Conservation (phyloP, 495 filamentous ascomycete species). For the Penicillium angulare region DNA sequence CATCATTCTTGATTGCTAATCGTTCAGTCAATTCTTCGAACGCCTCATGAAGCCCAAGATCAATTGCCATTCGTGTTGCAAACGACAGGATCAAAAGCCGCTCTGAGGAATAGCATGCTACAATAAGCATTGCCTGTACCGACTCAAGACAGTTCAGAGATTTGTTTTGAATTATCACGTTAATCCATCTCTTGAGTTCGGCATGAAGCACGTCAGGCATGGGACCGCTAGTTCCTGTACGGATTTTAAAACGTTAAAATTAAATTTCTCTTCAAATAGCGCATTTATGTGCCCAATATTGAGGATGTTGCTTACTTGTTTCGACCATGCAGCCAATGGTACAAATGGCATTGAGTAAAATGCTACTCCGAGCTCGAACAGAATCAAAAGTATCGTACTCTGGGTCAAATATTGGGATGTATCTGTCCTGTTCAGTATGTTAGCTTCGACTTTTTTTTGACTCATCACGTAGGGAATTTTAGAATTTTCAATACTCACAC, state of each 20-base stretch:
- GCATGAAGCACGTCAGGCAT: slow-evolving; percentile 38
- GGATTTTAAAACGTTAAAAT: background rate
- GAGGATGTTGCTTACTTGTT: slow-evolving; percentile 18
- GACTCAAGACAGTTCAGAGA: slow-evolving; percentile 39
- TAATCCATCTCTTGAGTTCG: slow-evolving; percentile 45
- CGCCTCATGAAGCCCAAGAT: slow-evolving; percentile 40
- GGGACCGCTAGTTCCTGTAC: slow-evolving; percentile 29
- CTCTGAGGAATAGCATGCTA: slow-evolving; percentile 49
- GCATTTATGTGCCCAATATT: no score
- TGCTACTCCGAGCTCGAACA: slow-evolving; percentile 39
- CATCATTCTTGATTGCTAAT: slow-evolving; percentile 27
- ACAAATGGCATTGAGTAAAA: slow-evolving; percentile 49
- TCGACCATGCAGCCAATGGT: slow-evolving; percentile 47
- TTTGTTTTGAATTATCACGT: slow-evolving; percentile 43
- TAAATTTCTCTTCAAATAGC: background rate
- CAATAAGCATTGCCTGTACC: slow-evolving; percentile 48
- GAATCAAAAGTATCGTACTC: slow-evolving; percentile 41
- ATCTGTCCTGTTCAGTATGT: slow-evolving; percentile 32
- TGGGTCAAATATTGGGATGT: slow-evolving; percentile 47
- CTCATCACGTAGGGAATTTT: background rate
- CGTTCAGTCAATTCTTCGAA: slow-evolving; percentile 39
- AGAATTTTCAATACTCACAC: slow-evolving; percentile 21
- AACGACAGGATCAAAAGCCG: slow-evolving; percentile 45
- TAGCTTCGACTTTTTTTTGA: background rate
- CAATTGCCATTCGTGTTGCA: slow-evolving; percentile 47